phyloP scores from a whole-genome alignment of 2,329 filamentous ascomycete genomes.

The Hymenoscyphus fructigenus region DNA sequence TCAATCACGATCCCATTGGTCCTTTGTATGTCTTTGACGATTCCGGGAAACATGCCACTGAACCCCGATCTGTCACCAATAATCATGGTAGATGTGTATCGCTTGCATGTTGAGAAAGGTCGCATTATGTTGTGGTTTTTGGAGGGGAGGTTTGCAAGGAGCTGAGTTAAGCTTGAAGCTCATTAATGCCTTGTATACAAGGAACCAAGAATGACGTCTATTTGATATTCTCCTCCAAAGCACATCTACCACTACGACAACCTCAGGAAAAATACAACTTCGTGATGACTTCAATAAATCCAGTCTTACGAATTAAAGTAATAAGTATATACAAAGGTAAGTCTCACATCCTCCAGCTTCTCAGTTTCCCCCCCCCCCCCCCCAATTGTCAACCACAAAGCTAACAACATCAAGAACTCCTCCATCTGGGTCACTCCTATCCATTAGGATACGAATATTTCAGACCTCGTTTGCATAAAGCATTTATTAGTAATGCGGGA shows the following conservation, averaged over 20 bases:
- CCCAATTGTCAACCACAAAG: neutral
- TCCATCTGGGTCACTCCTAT: conserved; percentile 83
- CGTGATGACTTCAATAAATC: conserved; percentile 13
- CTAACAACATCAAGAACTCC: conserved; percentile 60
- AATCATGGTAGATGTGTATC: no score
- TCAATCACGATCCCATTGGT: neutral
- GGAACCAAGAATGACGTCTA: neutral
- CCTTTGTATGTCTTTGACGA: neutral
- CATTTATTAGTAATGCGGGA: conserved; percentile 74
- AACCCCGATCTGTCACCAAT: neutral
- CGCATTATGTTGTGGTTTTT: neutral
- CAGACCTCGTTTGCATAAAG: conserved; percentile 74
- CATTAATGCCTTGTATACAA: neutral
- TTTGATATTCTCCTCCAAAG: neutral
- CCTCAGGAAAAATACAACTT: neutral
- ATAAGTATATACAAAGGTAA: conserved; percentile 86
- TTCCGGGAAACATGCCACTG: neutral
- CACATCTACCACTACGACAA: neutral
- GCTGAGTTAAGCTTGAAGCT: neutral
- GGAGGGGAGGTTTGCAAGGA: neutral
- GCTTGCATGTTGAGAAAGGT: neutral
- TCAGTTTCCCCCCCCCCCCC: neutral
- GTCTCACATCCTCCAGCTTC: conserved; percentile 4
- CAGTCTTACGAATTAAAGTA: conserved; percentile 69
- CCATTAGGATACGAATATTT: conserved; percentile 84